phyloP scores from a whole-genome alignment of 495 filamentous ascomycete genomes.

The Hypoxylon subgilvum region DNA sequence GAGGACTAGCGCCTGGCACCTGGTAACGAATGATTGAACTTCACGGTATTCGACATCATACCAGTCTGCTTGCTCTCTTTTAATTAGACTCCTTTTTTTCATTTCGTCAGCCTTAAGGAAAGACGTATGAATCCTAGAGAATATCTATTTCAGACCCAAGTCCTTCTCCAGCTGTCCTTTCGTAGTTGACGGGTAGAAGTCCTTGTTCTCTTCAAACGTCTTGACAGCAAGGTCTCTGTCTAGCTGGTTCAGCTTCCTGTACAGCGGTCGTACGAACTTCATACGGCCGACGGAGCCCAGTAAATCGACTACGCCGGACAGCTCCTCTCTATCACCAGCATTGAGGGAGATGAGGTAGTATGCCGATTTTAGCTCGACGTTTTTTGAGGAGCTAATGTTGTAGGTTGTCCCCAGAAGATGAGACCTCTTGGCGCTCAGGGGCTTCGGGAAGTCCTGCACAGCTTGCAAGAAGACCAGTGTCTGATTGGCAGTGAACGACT shows the following conservation, averaged over 20 bases:
- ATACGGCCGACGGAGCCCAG: conserved; percentile 86
- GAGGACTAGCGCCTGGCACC: too few species aligned
- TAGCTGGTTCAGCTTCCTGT: conserved; percentile 70
- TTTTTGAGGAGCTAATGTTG: conserved; percentile 68
- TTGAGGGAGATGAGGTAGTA: conserved; percentile 80
- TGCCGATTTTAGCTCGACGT: conserved; percentile 81
- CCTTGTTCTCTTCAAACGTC: conserved; percentile 84
- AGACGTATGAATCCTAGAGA: not conserved
- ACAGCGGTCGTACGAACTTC: conserved; percentile 94
- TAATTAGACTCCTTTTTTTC: too few species aligned
- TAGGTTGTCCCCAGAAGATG: conserved; percentile 75
- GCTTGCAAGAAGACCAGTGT: conserved; percentile 86
- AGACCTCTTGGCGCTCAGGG: conserved; percentile 66
- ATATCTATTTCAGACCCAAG: conserved; percentile 52
- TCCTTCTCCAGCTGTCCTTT: conserved; percentile 83
- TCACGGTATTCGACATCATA: too few species aligned
- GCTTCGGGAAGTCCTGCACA: conserved; percentile 66
- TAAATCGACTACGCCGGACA: conserved; percentile 72
- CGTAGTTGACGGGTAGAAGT: conserved; percentile 97
- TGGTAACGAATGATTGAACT: too few species aligned
- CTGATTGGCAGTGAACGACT: conserved; percentile 80
- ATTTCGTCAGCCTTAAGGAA: too few species aligned
- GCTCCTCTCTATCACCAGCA: conserved; percentile 68
- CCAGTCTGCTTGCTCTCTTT: too few species aligned
- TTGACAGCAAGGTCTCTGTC: conserved; percentile 74